phyloP scores from a whole-genome alignment of 2,329 filamentous ascomycete species.

The Didymella lethalis region DNA sequence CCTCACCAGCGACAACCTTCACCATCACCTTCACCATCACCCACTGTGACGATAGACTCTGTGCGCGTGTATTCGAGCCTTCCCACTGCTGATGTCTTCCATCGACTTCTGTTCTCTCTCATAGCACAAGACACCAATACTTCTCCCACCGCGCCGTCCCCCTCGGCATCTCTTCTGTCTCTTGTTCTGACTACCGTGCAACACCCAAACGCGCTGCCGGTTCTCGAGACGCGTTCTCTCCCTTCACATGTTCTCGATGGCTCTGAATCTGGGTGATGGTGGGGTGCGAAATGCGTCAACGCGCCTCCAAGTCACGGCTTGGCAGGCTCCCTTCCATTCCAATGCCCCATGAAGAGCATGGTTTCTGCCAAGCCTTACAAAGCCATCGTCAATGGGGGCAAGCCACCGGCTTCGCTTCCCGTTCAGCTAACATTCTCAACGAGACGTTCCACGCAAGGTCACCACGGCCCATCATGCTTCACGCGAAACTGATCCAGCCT shows the following conservation, averaged over 20 bases:
- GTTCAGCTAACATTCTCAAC: conserved; percentile 35
- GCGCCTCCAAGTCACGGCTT: conserved; percentile 28
- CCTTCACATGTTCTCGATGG: conserved; percentile 18
- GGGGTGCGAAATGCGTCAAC: conserved; percentile 17
- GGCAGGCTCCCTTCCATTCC: conserved; percentile 38
- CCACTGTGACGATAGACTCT: neutral
- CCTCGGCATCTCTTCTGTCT: conserved; percentile 17
- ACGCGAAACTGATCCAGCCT: conserved; percentile 38
- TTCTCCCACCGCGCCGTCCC: conserved; percentile 2
- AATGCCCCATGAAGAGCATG: conserved; percentile 31
- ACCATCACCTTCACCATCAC: neutral
- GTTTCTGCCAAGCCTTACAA: conserved; percentile 31
- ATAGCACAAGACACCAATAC: conserved; percentile 14
- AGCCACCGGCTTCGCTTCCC: conserved; percentile 32
- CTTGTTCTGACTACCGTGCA: conserved; percentile 21
- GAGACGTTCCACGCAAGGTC: conserved; percentile 39
- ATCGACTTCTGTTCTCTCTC: neutral
- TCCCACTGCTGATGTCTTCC: neutral
- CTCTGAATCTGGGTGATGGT: conserved; percentile 20
- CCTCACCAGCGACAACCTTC: neutral
- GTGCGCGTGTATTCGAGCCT: neutral
- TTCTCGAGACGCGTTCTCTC: conserved; percentile 17
- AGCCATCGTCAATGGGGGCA: conserved; percentile 26
- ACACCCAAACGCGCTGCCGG: conserved; percentile 17
- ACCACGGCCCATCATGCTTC: conserved; percentile 33